These are phyloP conservation scores for Penicillium desertorum DNA, from an alignment of 495 filamentous ascomycete species.

Conservation along the genomic window DNA sequence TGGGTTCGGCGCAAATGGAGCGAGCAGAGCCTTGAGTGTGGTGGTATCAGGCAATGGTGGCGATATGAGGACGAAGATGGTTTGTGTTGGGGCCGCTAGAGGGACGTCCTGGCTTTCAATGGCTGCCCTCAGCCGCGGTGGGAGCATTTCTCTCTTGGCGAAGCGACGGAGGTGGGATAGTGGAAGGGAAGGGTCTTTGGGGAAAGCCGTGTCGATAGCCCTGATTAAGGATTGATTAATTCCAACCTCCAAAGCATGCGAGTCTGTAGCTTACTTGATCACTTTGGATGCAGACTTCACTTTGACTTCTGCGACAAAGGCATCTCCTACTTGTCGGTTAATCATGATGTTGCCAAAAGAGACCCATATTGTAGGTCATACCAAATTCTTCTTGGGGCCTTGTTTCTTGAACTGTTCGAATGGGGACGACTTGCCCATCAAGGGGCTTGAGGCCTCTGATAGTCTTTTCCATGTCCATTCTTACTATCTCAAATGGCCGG, in stretches of 20 bases:
- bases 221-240: constrained; percentile 20
- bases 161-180: constrained; percentile 81
- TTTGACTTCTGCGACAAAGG: constrained; percentile 46
- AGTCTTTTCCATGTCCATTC: constrained; percentile 30
- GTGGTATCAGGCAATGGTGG: constrained; percentile 37
- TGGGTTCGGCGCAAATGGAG: constrained; percentile 33
- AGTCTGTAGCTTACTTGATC: constrained; percentile 40
- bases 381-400: constrained; percentile 41
- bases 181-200: constrained; percentile 57
- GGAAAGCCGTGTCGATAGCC: constrained; percentile 47
- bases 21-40: constrained; percentile 31
- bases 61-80: constrained; percentile 41
- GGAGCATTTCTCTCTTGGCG: constrained; percentile 68
- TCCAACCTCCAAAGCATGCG: too few relatives aligned
- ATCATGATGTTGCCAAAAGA: background rate
- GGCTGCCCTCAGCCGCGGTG: constrained; percentile 42
- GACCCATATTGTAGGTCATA: constrained; percentile 16
- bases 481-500: background rate
- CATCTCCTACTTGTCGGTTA: constrained; percentile 34
- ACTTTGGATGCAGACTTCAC: constrained; percentile 47
- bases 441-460: constrained; percentile 32
- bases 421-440: constrained; percentile 34
- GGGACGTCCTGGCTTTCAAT: constrained; percentile 26
- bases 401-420: constrained; percentile 46
- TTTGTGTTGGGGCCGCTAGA: constrained; percentile 16